Base-by-base conservation (phyloP, 495 filamentous ascomycete genomes). In the Chaetomium tenue region DNA sequence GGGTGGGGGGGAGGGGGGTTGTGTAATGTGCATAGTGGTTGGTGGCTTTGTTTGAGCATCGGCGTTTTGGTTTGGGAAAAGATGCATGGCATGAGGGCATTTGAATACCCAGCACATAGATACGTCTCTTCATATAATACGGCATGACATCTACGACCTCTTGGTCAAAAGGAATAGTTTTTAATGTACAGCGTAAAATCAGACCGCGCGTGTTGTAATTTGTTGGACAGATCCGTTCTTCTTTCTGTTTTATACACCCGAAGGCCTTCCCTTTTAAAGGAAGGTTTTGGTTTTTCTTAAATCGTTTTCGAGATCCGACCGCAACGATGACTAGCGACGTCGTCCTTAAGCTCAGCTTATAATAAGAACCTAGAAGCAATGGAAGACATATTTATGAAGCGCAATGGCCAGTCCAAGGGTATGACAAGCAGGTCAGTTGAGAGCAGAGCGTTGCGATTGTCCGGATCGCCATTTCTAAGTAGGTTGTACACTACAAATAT, bases 21-120 rank as follows among this genome's bases (percentile, higher is more conserved):
- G 39, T 60, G 39, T 33, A 37, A 33, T 55, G 28, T 48, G 44
- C 55, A 37, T 23, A 20, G 11, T 7, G 46, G 20, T 5, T 30
- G 7, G 16, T 6, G 58, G n/a, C n/a, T 40, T 52, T 40, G 5
- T 20, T 40, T 26, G 15, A 42, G 30, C 28, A 52, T 5, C 20
- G 59, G 59, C 59, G 59, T 61, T 61, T 3, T 9, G 59, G 59
- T 61, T 52, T 20, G 20, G 30, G 16, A 52, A 61, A 52, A 52
- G 9, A 12, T 11, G 18, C 52, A 20, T 55, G 15, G 52, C 26
- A 55, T 7, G 5, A 8, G 52, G 26, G 48, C 0, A 11, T n/a
- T 37, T 55, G 15, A 33, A 55, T 55, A 55, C 30, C 52, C 26
- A 55, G 28, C 52, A 3, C 18, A 26, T 52, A 11, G 48, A 13